phyloP scores from a whole-genome alignment of 176 grass and related monocot species.

The Eragrostis nindensis region DNA sequence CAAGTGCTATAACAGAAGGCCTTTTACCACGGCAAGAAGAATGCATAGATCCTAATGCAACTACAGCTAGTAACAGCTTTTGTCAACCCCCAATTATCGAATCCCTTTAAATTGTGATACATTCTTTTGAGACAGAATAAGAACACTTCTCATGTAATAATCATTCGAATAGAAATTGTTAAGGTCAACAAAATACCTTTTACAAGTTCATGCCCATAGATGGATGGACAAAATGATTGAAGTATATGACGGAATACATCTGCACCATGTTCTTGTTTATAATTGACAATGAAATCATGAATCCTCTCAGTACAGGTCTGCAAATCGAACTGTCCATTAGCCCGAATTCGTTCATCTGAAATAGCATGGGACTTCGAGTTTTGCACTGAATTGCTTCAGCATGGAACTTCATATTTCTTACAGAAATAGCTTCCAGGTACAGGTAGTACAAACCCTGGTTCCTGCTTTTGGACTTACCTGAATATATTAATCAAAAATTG shows the following conservation, averaged over 20 bases:
- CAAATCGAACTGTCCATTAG: slow-evolving; percentile 45
- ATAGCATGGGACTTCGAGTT: slow-evolving; percentile 56
- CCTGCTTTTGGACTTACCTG: slow-evolving; percentile 79
- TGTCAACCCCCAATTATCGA: neutral
- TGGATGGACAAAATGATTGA: slow-evolving; percentile 94
- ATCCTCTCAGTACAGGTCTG: slow-evolving; percentile 60
- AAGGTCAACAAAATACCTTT: slow-evolving; percentile 65
- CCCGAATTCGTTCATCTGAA: slow-evolving; percentile 51
- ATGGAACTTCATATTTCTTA: slow-evolving; percentile 66
- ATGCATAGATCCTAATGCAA: too few species aligned
- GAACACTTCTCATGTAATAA: neutral
- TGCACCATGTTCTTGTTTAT: slow-evolving; percentile 64
- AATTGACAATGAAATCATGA: slow-evolving; percentile 62
- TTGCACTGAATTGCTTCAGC: slow-evolving; percentile 74
- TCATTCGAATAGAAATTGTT: neutral
- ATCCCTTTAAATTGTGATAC: neutral
- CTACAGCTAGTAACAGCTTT: too few species aligned
- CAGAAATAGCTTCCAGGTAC: slow-evolving; percentile 87
- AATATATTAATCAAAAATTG: neutral
- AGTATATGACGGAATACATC: slow-evolving; percentile 86
- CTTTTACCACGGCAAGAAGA: neutral
- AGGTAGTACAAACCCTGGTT: slow-evolving; percentile 83
- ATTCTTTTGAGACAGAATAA: slow-evolving; percentile 17
- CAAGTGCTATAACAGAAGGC: neutral
- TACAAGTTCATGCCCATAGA: slow-evolving; percentile 96